A percentile compares a stretch with the other conserved stretches of the same genome.
Conservation (phyloP, 108 stramenopile genomes). For the Pseudonitzschia pungens region DNA sequence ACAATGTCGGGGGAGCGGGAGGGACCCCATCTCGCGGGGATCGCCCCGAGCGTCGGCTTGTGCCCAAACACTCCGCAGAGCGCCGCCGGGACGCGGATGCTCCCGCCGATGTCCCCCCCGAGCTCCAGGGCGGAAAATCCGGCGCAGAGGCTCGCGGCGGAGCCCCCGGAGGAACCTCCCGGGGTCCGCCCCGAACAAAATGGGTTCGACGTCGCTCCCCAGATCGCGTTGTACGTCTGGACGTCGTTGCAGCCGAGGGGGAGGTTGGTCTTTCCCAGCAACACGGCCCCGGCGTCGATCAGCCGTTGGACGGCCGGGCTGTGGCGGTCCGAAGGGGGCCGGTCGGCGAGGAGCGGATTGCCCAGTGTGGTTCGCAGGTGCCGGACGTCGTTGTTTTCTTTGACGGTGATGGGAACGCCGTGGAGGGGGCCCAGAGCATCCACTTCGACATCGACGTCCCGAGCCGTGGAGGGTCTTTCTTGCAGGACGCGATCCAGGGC, state of each 20-base stretch:
- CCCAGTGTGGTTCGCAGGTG: not conserved
- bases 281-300: not conserved
- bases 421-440: not conserved
- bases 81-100: not conserved
- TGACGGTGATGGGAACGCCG: not conserved
- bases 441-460: no score
- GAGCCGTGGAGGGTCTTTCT: not conserved
- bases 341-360: not conserved
- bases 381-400: not conserved
- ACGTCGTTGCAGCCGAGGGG: not conserved
- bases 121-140: not conserved
- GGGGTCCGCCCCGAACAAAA: not conserved
- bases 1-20: not conserved
- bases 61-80: not conserved
- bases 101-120: not conserved
- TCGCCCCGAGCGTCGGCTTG: not conserved
- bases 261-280: not conserved
- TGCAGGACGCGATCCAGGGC: not conserved
- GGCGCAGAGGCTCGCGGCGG: not conserved
- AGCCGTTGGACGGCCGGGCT: not conserved
- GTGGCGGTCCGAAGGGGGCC: not conserved
- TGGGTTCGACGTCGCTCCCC: not conserved
- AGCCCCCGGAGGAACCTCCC: not conserved
- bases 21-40: not conserved
- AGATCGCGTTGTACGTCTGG: not conserved